Evolutionary conservation across 345 rosid genomes (phyloP), one percentile per base, ranked within the genome.

Genomic region (rapeseed (Brassica napus)): DNA sequence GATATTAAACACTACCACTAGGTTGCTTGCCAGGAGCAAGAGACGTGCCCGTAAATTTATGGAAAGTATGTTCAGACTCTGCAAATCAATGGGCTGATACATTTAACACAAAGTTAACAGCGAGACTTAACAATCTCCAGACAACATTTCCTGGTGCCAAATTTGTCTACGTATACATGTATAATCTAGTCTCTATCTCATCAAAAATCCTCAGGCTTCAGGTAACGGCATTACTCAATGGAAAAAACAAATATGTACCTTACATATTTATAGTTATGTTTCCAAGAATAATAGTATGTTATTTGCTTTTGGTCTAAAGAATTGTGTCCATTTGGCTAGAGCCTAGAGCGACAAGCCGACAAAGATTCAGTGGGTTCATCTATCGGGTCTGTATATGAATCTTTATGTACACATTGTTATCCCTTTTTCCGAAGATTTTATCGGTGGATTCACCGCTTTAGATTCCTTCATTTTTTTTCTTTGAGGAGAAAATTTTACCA

Each of bases 131-230:
- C 24, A 75, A 80, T 52, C 88, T 89, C 65, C 4, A 4, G 30
- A 69, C 61, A 44, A 76, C 60, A 58, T 72, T 79, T 23, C 86
- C 83, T 1, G 81, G 72, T 3, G 77, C 83, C 8, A 82, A 55
- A 65, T 49, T 72, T 7, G 32, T 39, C 18, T 66, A 65, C 62
- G 28, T 79, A 7, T 73, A 79, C 52, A 47, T 79, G 52, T 72
- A 79, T 55, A 42, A 28, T 31, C 70, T 32, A 49, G 73, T 35
- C 55, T 31, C 52, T 62, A 31, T 5, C 10, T 79, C 69, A 58
- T 79, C 15, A 2, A 72, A 11, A 39, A 72, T n/a, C 77, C 73
- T 65, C 26, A 66, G n/a, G 65, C 81, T 80, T 85, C 86, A 49
- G 94, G 93, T 35, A 35, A 35, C 42, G 42, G 42, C 35, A 32